Conservation (phyloP, 768 basidiomycete species). For the Trichaptum fuscoviolaceum region DNA sequence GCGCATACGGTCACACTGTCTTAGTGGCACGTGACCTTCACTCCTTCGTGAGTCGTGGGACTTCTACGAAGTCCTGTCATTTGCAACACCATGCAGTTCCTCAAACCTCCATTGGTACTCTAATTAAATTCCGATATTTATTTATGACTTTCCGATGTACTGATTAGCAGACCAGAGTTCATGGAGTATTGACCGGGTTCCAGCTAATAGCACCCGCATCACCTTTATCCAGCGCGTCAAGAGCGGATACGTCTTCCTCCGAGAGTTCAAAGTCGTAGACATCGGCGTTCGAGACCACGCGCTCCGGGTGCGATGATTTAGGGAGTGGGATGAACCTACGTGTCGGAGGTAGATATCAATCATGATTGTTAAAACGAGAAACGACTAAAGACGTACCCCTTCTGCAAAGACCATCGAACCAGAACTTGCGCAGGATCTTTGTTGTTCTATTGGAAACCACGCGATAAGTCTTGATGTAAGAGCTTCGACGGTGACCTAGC, state of each 20-base stretch:
- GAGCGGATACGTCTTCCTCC: conserved; percentile 53
- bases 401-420: conserved; percentile 87
- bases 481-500: conserved; percentile 5
- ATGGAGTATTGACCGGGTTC: conserved; percentile 65
- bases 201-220: conserved; percentile 71
- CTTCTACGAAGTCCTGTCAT: no score
- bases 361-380: no score
- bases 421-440: conserved; percentile 73
- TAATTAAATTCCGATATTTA: no score
- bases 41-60: no score
- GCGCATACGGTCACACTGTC: no score
- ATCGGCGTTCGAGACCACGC: conserved; percentile 69
- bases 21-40: no score
- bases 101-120: no score
- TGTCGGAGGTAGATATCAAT: no score
- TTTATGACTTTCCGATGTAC: no score
- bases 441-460: conserved; percentile 17
- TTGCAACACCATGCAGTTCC: no score
- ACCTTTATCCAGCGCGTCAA: conserved; percentile 71
- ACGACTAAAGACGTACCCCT: conserved; percentile 38
- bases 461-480: no score
- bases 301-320: conserved; percentile 65
- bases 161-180: no score
- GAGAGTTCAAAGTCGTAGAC: conserved; percentile 72
- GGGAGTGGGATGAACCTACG: conserved; percentile 77